Base-by-base conservation (phyloP, 164 flowering plant species). In the Vitis cinerea region DNA sequence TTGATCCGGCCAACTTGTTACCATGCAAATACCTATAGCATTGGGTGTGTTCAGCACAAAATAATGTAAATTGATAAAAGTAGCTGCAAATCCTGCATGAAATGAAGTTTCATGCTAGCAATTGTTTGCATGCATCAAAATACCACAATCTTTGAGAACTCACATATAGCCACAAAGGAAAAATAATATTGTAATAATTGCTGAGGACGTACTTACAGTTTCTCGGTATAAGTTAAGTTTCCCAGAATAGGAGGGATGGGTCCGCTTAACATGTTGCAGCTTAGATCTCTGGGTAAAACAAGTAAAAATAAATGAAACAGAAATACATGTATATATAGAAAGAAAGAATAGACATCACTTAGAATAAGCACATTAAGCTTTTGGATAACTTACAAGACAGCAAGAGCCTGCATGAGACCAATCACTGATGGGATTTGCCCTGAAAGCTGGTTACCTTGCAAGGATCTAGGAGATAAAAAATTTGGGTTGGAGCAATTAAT, bases 331-430 rank as follows among this genome's bases (percentile, higher is more conserved):
- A 31, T 0, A 5, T 10, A 30, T 71, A 65, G 61, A 23, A 17
- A 53, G 10, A 47, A 30, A 8, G 23, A 64, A 27, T 30, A 27
- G n/a, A 68, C 23, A 3, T 17, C 52, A n/a, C 13, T 23, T 44
- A 16, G 44, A 37, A 37, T 37, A 37, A 44, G 29, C 14, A 10
- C 4, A 44, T 27, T 50, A 61, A 16, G 14, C 14, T 59, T 27
- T 63, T n/a, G 29, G 15, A 14, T 15, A 64, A 69, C 99, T 89
- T 87, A 96, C 99, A 96, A 71, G 6, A 96, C 99, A 7, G 99
- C 99, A 81, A 96, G 98, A 52, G 99, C 99, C 78, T 96, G 99
- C 99, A 96, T 96, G 68, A 96, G 74, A 56, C 99, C 99, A 71
- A 93, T 83, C 61, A 96, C 99, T 3, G 92, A 80, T 60, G 99